Percentiles rank a stretch among this genome's conserved stretches.
These are phyloP conservation scores for Persicaria tinctoria DNA, from an alignment of 148 eudicot genomes.

Conservation along the genomic window DNA sequence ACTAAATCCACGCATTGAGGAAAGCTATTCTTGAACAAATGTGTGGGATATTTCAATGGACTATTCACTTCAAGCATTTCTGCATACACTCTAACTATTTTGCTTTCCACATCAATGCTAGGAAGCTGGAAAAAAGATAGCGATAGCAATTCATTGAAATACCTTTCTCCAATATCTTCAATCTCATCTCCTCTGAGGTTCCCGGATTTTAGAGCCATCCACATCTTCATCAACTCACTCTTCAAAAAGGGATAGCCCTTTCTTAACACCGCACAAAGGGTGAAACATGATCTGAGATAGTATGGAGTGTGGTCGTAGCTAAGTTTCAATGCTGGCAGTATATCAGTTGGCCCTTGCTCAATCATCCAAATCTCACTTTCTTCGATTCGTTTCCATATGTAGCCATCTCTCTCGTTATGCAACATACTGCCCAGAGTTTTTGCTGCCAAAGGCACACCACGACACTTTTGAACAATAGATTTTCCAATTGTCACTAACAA, in stretches of 20 bases:
- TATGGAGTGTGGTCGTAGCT: conserved; percentile 16
- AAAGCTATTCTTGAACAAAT: background rate
- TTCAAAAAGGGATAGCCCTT: background rate
- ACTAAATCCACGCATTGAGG: background rate
- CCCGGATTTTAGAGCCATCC: conserved; percentile 18
- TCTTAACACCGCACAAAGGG: conserved; percentile 12
- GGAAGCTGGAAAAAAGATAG: conserved; percentile 18
- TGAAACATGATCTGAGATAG: conserved; percentile 15
- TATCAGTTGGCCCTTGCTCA: background rate
- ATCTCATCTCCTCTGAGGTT: background rate
- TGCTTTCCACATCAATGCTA: background rate
- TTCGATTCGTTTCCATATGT: conserved; percentile 8
- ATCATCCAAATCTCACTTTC: background rate
- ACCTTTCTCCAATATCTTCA: conserved; percentile 11
- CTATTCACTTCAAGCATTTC: background rate
- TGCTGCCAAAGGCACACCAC: conserved; percentile 19
- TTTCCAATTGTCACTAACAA: conserved; percentile 13
- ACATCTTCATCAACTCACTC: background rate
- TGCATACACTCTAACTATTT: background rate
- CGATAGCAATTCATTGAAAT: conserved; percentile 15
- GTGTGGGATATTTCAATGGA: background rate
- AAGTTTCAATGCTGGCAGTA: conserved; percentile 12
- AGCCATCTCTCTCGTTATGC: background rate
- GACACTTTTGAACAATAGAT: conserved; percentile 16
- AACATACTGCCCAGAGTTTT: conserved; percentile 18